phyloP scores from a whole-genome alignment of 2,329 filamentous ascomycete genomes.

The Stromatinia cepivora region DNA sequence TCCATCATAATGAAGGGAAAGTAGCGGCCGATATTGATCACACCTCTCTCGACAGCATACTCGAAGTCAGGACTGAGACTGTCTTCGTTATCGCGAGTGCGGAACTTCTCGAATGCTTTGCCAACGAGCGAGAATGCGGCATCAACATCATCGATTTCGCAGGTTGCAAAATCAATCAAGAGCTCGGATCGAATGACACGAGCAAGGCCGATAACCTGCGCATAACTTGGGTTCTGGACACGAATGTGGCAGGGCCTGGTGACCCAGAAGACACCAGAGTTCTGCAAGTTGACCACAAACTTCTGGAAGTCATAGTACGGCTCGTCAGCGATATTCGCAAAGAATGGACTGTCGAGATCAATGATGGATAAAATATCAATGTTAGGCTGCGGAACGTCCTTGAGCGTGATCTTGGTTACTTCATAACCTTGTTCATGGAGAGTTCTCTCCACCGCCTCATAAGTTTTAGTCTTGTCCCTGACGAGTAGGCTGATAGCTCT shows the following conservation, averaged over 20 bases:
- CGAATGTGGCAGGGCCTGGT: not conserved
- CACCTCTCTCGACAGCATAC: not conserved
- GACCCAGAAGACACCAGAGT: not conserved
- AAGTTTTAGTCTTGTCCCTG: too few relatives aligned
- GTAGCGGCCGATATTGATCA: not conserved
- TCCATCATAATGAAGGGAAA: not conserved
- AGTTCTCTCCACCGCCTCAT: too few relatives aligned
- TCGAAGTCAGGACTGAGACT: not conserved
- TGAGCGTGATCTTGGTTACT: too few relatives aligned
- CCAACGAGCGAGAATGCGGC: not conserved
- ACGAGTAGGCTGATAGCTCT: too few relatives aligned
- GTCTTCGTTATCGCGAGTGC: not conserved
- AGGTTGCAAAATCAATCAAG: constrained; percentile 22
- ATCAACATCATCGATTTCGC: constrained; percentile 24
- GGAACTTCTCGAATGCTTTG: too few relatives aligned
- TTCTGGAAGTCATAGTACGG: not conserved
- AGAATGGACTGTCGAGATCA: not conserved
- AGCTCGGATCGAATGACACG: constrained; percentile 33
- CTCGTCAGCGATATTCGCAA: not conserved
- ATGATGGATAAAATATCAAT: too few relatives aligned
- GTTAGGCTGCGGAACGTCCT: too few relatives aligned
- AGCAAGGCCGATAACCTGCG: constrained; percentile 40
- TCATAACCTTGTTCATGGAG: too few relatives aligned
- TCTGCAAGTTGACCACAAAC: not conserved
- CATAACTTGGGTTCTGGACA: constrained; percentile 37